Evolutionary conservation across 2,329 filamentous ascomycete species (phyloP), one percentile per base, ranked within the genome.

Genomic region (Purpureocillium lavendulum): DNA sequence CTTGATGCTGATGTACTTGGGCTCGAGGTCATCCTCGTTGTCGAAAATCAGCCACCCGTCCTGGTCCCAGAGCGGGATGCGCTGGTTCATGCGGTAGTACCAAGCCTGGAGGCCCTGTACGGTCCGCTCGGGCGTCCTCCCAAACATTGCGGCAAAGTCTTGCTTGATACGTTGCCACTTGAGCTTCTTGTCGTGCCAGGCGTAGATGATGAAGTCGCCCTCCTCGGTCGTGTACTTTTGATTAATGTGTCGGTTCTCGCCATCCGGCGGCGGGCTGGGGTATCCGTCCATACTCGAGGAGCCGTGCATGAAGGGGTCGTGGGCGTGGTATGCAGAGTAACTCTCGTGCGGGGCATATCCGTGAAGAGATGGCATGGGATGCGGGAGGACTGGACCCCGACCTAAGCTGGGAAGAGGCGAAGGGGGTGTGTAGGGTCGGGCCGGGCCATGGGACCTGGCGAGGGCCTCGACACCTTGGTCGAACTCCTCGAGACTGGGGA

Each of bases 141-240:
- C 59, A 33, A 65, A 65, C 41, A 59, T 58, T n/a, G 52, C 33
- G 13, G 59, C 60, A 46, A 64, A 65, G 26, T 62, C 58, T 38
- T 61, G 54, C 50, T 62, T 59, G 42, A 65, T 62, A 13, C 52
- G 55, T 36, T 63, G 55, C 64, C 64, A 67, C 47, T 62, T 64
- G 42, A 64, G 52, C 46, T 64, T 64, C 53, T 60, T 63, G 45
- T 67, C 64, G 41, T 65, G 61, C 52, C 60, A 65, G n/a, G 58
- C 58, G 43, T 66, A 67, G 43, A 66, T 64, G 50, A 65, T 65
- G 40, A 63, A 67, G 47, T 66, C 62, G 13, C 62, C 61, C 44
- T 67, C 61, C 43, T 67, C 64, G 1, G 57, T 59, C 1, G 62
- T 65, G 49, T 67, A 67, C 48, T 67, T 66, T 36, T 65, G 60